Base-by-base conservation (phyloP, 2,329 filamentous ascomycete genomes). In the Penicillium nordicum region DNA sequence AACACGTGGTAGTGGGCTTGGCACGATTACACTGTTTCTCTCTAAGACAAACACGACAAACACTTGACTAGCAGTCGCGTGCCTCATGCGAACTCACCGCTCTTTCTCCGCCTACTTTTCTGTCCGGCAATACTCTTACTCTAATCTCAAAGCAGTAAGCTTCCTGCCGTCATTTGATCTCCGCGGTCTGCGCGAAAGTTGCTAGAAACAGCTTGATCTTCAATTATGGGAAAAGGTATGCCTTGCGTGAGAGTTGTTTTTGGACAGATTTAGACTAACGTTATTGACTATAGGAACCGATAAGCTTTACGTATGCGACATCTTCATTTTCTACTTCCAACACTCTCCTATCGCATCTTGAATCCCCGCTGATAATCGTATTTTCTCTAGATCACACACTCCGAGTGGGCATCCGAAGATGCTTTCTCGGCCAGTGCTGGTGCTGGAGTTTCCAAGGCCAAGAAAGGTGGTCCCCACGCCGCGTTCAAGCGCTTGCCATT, bases 351-450 rank as follows among this genome's bases (percentile, higher is more conserved):
- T 51, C 53, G 54, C 58, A 62, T 63, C 27, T 52, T 55, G 51
- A 55, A 62, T 53, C 38, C 42, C 44, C 25, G 53, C 57, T 63
- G 41, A 67, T 61, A 57, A 55, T 57, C 58, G 50, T 29, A 53
- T 44, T 32, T 44, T n/a, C 16, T 55, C 49, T 63, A 86, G 82
- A 99, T 99, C 70, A 99, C 94, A 53, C 95, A 99, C 78, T 95
- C 90, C 40, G 94, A 99, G 81, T 99, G 94, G 94, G 88, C 91
- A 8, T 96, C 92, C 6, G 86, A 88, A 46, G 92, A 97, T 74
- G 87, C 90, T 57, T 97, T 90, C 76, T 89, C 89, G 32, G 91
- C 92, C 64, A 92, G 87, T 71, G 87, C 83, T 29, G 89, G 89
- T 66, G 84, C 88, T 55, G 87, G 86, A 49, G 78, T 80, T 73